A percentile compares a stretch with the other conserved stretches of the same genome.
Evolutionary conservation across 1,284 basidiomycete species (phyloP).

Genomic region (Hymenochaete sp.): DNA sequence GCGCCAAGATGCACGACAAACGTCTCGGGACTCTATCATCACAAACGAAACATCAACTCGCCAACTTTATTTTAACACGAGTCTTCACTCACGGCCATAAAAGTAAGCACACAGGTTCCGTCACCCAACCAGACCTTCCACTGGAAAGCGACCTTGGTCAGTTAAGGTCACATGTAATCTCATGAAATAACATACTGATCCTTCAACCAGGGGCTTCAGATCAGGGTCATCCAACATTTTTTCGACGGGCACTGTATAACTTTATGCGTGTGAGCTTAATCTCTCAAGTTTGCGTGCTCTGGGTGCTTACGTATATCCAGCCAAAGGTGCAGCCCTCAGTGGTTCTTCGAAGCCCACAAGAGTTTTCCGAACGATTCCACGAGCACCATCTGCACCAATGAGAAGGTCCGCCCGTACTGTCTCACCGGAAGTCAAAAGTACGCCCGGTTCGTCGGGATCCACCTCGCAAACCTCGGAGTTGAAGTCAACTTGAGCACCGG

Average conservation of each 20-base stretch:
- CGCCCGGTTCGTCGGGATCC: conserved; percentile 24
- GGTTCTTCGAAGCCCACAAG: conserved; percentile 4
- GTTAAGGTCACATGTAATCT: too few relatives aligned
- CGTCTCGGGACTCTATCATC: conserved; percentile 6
- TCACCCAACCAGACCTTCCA: conserved; percentile 15
- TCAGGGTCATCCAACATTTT: conserved; percentile 13
- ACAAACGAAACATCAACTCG: not conserved
- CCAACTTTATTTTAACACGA: not conserved
- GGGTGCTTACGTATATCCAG: conserved; percentile 14
- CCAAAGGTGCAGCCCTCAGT: conserved; percentile 7
- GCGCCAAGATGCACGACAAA: conserved; percentile 10
- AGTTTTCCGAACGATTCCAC: conserved; percentile 28
- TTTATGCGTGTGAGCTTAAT: not conserved
- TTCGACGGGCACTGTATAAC: conserved; percentile 11
- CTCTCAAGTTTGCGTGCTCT: too few relatives aligned
- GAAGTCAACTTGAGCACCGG: conserved; percentile 36
- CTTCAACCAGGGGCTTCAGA: too few relatives aligned
- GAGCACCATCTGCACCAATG: conserved; percentile 53
- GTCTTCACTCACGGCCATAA: conserved; percentile 4
- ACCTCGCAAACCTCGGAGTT: conserved; percentile 33
- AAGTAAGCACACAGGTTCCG: conserved; percentile 4
- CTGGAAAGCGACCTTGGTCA: too few relatives aligned
- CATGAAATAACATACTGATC: too few relatives aligned
- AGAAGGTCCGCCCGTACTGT: conserved; percentile 44
- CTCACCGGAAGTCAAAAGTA: conserved; percentile 39